These are phyloP conservation scores for Nitzschia putrida DNA, from an alignment of 108 stramenopile species.

Conservation along the genomic window DNA sequence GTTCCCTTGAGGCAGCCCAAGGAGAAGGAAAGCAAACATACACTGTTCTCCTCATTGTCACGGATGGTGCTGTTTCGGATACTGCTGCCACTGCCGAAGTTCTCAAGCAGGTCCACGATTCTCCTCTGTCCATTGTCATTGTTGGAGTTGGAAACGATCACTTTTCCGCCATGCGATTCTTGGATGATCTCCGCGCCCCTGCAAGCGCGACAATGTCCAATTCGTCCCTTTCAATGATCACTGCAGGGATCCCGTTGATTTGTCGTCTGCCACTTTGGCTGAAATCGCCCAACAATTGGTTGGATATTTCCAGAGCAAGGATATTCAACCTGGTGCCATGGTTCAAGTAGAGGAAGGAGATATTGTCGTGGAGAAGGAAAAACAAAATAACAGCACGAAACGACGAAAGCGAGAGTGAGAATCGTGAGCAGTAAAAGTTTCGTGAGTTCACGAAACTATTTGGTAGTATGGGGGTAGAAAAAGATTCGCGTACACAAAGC, in stretches of 20 bases:
- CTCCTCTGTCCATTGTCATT: constrained; percentile 75
- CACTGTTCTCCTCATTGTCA: constrained; percentile 81
- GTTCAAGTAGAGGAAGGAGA: constrained; percentile 19
- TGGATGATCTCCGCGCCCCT: constrained; percentile 51
- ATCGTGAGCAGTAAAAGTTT: too few species aligned
- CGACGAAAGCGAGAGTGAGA: too few species aligned
- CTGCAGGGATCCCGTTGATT: constrained; percentile 25
- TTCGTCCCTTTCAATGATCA: constrained; percentile 67
- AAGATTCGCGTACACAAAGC: too few species aligned
- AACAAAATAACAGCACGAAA: too few species aligned
- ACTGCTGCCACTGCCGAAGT: constrained; percentile 61
- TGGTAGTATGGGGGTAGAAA: too few species aligned
- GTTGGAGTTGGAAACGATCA: constrained; percentile 84
- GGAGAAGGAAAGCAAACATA: constrained; percentile 56
- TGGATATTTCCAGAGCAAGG: constrained; percentile 34
- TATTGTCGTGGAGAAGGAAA: constrained; percentile 39
- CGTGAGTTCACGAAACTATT: too few species aligned
- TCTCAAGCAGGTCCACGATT: constrained; percentile 47
- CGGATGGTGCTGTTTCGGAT: constrained; percentile 86
- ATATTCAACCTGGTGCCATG: constrained; percentile 38
- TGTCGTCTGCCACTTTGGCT: constrained; percentile 45
- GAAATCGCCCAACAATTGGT: constrained; percentile 56
- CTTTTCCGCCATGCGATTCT: constrained; percentile 71
- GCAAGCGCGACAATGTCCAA: constrained; percentile 72
- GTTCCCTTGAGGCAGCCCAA: constrained; percentile 39